Evolutionary conservation across 179 eudicot species (phyloP), one percentile per base, ranked within the genome.

Genomic region (Actinidia polygama): DNA sequence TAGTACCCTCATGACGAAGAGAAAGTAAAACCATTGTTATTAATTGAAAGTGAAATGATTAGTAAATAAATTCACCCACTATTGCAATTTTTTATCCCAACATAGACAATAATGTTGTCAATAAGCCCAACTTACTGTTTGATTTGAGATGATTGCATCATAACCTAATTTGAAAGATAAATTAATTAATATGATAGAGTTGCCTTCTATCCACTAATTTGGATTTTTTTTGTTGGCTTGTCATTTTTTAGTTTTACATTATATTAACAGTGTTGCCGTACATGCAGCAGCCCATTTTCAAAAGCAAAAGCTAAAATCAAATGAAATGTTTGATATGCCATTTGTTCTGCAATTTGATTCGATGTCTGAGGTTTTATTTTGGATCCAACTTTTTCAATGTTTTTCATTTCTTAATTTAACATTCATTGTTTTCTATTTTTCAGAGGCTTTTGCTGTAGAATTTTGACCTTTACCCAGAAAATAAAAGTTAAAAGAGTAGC

Each of bases 161-260:
- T 46, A 71, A 71, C 75, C 26, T 46, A 21, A 46, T 44, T 46
- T 24, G 5, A 66, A 70, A 44, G 1, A 46, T 1, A 72, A 11
- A 72, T 18, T 24, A 72, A 40, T 40, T 40, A 71, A 6, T n/a
- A 71, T n/a, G n/a, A 72, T 10, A 21, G 57, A 72, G 30, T n/a
- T 72, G 76, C 57, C 23, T 44, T 44, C 11, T 18, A 46, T 19
- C 49, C 50, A 44, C 8, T 18, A 0, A 69, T 2, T 40, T 0
- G 26, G 44, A 40, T 40, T 71, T n/a, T 71, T 71, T 71, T 71
- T 51, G 15, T 71, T 11, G 4, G 75, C 23, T 7, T 71, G 55
- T 47, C 54, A 71, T 68, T 46, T 40, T 46, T 47, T 47, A 71
- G 75, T 46, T 71, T 71, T 47, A 71, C 75, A 47, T 46, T 53